Evolutionary conservation across 192 early-diverging fungal species (phyloP).

Genomic region (Coemansia sp.): DNA sequence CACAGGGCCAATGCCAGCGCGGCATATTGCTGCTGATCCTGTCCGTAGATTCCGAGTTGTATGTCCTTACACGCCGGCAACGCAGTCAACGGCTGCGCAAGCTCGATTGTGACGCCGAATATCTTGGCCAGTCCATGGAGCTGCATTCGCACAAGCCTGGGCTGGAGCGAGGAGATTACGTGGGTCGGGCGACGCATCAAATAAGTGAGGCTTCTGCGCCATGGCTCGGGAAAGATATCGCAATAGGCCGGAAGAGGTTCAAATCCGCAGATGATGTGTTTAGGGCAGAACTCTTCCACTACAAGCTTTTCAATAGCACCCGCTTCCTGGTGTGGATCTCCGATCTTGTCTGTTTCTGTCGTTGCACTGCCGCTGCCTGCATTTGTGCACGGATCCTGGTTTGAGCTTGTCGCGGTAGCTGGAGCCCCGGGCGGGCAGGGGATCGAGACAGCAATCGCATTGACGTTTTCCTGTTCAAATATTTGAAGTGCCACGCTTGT

Average conservation of each 20-base stretch:
- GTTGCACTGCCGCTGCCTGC: not conserved
- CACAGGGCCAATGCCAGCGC: slow-evolving; percentile 39
- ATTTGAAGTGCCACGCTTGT: slow-evolving; percentile 36
- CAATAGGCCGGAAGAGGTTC: slow-evolving; percentile 38
- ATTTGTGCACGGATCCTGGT: not conserved
- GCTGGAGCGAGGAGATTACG: slow-evolving; percentile 39
- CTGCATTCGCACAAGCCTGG: slow-evolving; percentile 38
- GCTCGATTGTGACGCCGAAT: slow-evolving; percentile 39
- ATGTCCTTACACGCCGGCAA: slow-evolving; percentile 28
- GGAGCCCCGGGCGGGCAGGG: not conserved
- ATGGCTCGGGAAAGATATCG: slow-evolving; percentile 30
- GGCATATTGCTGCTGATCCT: slow-evolving; percentile 37
- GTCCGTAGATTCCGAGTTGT: slow-evolving; percentile 34
- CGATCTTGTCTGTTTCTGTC: not conserved
- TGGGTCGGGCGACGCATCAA: slow-evolving; percentile 36
- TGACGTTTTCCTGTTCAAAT: slow-evolving; percentile 32
- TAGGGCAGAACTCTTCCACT: slow-evolving; percentile 26
- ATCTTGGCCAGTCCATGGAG: slow-evolving; percentile 29
- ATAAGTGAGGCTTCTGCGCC: slow-evolving; percentile 33
- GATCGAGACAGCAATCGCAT: slow-evolving; percentile 24
- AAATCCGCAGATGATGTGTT: slow-evolving; percentile 35
- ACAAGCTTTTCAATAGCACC: slow-evolving; percentile 33
- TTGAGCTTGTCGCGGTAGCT: not conserved
- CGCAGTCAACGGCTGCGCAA: slow-evolving; percentile 21
- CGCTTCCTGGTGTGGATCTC: not conserved